Conservation (phyloP, 805 yeast genomes). For the Wickerhamiella spandovensis region DNA sequence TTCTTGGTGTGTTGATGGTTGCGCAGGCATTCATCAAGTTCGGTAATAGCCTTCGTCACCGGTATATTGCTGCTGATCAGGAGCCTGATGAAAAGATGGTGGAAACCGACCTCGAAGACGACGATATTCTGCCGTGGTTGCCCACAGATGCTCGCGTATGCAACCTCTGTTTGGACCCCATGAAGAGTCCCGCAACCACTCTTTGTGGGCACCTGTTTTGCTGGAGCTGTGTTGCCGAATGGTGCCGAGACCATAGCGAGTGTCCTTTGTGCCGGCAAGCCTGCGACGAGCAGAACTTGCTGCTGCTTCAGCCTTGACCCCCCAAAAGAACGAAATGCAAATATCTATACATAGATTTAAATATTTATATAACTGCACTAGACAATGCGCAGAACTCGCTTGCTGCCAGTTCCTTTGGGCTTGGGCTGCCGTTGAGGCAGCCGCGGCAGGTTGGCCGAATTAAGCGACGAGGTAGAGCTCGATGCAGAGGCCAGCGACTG, state of each 20-base stretch:
- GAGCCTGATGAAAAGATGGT: slow-evolving; percentile 2
- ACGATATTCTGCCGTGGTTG: slow-evolving; percentile 46
- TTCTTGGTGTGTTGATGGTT: slow-evolving; percentile 39
- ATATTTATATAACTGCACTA: neutral
- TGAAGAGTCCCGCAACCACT: slow-evolving; percentile 74
- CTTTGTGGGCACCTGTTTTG: slow-evolving; percentile 90
- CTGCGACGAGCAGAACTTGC: slow-evolving; percentile 46
- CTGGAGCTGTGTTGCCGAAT: slow-evolving; percentile 79
- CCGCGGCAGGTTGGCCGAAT: slow-evolving; percentile 10
- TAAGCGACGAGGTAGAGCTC: slow-evolving; percentile 16
- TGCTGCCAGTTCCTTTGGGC: slow-evolving; percentile 2
- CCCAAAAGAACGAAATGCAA: neutral
- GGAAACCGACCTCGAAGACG: slow-evolving; percentile 44
- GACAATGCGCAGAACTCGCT: slow-evolving; percentile 10
- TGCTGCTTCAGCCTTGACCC: slow-evolving; percentile 33
- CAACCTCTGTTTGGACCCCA: slow-evolving; percentile 67
- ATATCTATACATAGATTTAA: neutral
- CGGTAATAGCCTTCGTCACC: slow-evolving; percentile 7
- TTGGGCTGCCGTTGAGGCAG: slow-evolving; percentile 2
- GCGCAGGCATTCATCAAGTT: slow-evolving; percentile 18
- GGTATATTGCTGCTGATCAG: slow-evolving; percentile 8
- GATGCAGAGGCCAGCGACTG: slow-evolving; percentile 1
- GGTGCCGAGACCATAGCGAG: slow-evolving; percentile 79
- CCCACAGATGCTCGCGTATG: slow-evolving; percentile 62
- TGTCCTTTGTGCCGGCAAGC: slow-evolving; percentile 84